These are phyloP conservation scores for Chrysosporium keratinophilum DNA, from an alignment of 2,329 filamentous ascomycete genomes.

Conservation along the genomic window DNA sequence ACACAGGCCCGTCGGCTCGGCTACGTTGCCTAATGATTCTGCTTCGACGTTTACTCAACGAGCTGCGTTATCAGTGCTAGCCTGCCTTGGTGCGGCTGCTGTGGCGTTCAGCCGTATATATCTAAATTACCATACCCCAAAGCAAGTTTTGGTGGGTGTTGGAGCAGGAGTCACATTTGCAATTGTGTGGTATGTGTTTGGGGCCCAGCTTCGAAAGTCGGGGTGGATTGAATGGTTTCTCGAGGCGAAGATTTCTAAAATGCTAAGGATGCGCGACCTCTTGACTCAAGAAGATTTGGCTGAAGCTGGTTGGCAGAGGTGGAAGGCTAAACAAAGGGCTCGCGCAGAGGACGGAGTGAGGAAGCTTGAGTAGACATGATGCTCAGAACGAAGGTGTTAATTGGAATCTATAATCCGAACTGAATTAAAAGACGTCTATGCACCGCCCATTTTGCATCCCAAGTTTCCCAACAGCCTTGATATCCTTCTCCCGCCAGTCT, in stretches of 20 bases:
- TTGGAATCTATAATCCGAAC: too few species aligned
- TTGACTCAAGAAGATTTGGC: conserved; percentile 78
- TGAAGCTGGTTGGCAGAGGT: conserved; percentile 88
- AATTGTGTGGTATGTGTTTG: conserved; percentile 66
- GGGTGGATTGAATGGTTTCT: conserved; percentile 66
- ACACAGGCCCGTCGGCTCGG: conserved; percentile 47
- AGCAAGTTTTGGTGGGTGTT: conserved; percentile 75
- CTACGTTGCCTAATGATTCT: conserved; percentile 22
- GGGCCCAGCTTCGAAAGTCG: conserved; percentile 52
- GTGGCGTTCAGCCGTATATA: conserved; percentile 82
- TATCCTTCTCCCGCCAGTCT: too few species aligned
- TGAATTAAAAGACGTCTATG: too few species aligned
- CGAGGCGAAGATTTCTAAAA: conserved; percentile 52
- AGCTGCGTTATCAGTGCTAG: conserved; percentile 46
- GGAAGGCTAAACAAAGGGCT: conserved; percentile 49
- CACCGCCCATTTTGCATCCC: too few species aligned
- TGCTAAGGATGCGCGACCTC: conserved; percentile 68
- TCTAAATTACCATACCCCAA: conserved; percentile 80
- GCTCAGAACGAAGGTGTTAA: neutral
- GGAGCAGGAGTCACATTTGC: conserved; percentile 61
- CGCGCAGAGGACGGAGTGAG: neutral
- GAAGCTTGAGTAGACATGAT: neutral
- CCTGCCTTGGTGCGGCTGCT: conserved; percentile 50
- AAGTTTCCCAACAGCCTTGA: too few species aligned
- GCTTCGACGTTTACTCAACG: conserved; percentile 47